phyloP scores from a whole-genome alignment of 768 basidiomycete species.

The Lentinula sp. region DNA sequence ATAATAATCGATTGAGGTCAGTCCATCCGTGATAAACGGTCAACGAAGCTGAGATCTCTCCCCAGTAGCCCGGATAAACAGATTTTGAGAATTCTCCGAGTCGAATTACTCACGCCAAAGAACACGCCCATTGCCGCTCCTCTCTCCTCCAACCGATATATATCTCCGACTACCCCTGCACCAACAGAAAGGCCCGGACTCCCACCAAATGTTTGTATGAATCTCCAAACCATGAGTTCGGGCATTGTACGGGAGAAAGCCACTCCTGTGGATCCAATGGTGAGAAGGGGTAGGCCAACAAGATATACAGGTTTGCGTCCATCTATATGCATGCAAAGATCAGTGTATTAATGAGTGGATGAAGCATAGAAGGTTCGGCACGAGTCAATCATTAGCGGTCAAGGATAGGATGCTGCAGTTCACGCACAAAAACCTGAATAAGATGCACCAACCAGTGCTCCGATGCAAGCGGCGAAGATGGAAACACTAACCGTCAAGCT shows the following conservation, averaged over 20 bases:
- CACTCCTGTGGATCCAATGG: slow-evolving; percentile 56
- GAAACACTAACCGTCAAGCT: slow-evolving; percentile 6
- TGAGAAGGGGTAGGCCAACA: slow-evolving; percentile 49
- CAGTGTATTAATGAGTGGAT: too few relatives aligned
- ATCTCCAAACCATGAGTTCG: slow-evolving; percentile 52
- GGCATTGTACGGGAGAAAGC: slow-evolving; percentile 36
- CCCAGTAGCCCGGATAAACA: not conserved
- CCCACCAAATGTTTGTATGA: slow-evolving; percentile 61
- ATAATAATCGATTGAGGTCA: not conserved
- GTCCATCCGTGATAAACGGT: not conserved
- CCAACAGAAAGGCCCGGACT: slow-evolving; percentile 52
- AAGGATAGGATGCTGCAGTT: not conserved
- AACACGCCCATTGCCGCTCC: slow-evolving; percentile 56
- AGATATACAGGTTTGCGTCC: slow-evolving; percentile 62
- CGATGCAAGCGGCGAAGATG: slow-evolving; percentile 3
- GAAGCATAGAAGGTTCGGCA: not conserved
- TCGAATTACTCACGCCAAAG: slow-evolving; percentile 33
- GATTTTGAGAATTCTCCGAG: not conserved
- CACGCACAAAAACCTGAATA: slow-evolving; percentile 6
- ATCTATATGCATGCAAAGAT: slow-evolving; percentile 30
- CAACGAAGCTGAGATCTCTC: not conserved
- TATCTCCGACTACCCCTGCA: slow-evolving; percentile 58
- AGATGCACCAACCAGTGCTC: slow-evolving; percentile 3
- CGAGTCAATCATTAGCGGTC: not conserved
- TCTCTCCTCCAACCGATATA: slow-evolving; percentile 59